Percentiles rank a stretch among this genome's conserved stretches.
These are phyloP conservation scores for Periconia digitata DNA, from an alignment of 2,329 filamentous ascomycete species.

Conservation along the genomic window DNA sequence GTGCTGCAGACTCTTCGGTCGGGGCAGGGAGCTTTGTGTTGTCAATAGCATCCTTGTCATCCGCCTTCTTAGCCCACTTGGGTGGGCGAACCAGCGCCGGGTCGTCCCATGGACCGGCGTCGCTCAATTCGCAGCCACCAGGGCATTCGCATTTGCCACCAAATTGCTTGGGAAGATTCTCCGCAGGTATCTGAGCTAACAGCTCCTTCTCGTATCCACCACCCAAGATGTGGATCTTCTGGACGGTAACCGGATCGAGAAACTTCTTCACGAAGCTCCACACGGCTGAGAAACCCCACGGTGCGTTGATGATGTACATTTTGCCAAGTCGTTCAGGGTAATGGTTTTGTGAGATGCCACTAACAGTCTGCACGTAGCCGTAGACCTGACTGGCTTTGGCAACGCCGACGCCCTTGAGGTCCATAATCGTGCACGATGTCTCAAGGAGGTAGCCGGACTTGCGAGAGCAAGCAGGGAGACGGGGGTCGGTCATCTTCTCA, in stretches of 20 bases:
- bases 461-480: constrained; percentile 91
- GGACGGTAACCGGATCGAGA: constrained; percentile 93
- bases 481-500: constrained; percentile 91
- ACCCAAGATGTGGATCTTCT: constrained; percentile 93
- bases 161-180: constrained; percentile 86
- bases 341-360: constrained; percentile 94
- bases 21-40: constrained; percentile 34
- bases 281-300: constrained; percentile 88
- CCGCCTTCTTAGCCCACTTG: constrained; percentile 49
- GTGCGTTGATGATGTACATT: constrained; percentile 96
- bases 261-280: constrained; percentile 89
- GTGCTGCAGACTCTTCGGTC: constrained; percentile 17
- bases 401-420: constrained; percentile 90
- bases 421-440: constrained; percentile 98
- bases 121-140: constrained; percentile 82
- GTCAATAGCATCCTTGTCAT: constrained; percentile 28
- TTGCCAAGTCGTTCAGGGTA: constrained; percentile 96
- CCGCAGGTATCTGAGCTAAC: constrained; percentile 77
- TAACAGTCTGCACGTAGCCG: constrained; percentile 81
- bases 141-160: constrained; percentile 81
- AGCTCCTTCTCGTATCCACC: constrained; percentile 80
- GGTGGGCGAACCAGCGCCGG: constrained; percentile 64
- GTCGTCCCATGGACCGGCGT: constrained; percentile 88
- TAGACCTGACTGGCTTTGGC: constrained; percentile 81
- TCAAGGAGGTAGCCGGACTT: constrained; percentile 88